Conservation (phyloP, 2,329 filamentous ascomycete genomes). For the Penicillium thymicola region DNA sequence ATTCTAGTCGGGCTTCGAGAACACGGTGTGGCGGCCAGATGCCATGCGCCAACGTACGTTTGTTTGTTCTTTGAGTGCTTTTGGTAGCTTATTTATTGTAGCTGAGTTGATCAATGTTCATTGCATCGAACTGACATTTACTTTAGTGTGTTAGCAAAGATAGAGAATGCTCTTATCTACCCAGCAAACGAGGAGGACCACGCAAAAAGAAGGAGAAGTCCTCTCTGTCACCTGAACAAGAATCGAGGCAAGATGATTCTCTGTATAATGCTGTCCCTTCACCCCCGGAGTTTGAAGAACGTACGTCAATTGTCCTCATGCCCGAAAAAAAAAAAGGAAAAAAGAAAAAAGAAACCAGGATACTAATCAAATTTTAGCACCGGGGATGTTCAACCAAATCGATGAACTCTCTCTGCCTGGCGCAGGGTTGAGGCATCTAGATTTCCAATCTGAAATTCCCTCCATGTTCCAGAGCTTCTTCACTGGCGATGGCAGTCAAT, state of each 20-base stretch:
- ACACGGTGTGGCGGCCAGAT: conserved; percentile 46
- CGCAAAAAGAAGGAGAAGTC: conserved; percentile 39
- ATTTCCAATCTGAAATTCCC: conserved; percentile 37
- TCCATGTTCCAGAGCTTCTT: conserved; percentile 40
- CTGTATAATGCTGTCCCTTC: conserved; percentile 24
- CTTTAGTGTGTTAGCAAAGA: conserved; percentile 40
- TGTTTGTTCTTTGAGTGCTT: background rate
- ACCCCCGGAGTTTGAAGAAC: conserved; percentile 29
- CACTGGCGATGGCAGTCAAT: conserved; percentile 21
- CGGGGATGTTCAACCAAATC: conserved; percentile 41
- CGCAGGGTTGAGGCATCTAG: conserved; percentile 40
- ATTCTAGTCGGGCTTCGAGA: conserved; percentile 40
- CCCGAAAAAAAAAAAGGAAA: background rate
- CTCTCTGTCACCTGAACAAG: conserved; percentile 22
- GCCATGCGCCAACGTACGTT: conserved; percentile 43
- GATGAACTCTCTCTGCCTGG: conserved; percentile 41
- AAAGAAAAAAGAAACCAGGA: background rate
- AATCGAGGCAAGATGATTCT: conserved; percentile 19
- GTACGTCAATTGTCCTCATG: conserved; percentile 23
- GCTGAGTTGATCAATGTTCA: background rate
- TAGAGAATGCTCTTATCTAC: conserved; percentile 42
- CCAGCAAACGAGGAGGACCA: conserved; percentile 45
- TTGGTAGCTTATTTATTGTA: background rate
- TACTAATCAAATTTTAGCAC: conserved; percentile 25
- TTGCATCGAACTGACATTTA: conserved; percentile 1